A percentile compares a stretch with the other conserved stretches of the same genome.
Evolutionary conservation across 768 basidiomycete species (phyloP).

Genomic region (Cystofilobasidium ferigula): DNA sequence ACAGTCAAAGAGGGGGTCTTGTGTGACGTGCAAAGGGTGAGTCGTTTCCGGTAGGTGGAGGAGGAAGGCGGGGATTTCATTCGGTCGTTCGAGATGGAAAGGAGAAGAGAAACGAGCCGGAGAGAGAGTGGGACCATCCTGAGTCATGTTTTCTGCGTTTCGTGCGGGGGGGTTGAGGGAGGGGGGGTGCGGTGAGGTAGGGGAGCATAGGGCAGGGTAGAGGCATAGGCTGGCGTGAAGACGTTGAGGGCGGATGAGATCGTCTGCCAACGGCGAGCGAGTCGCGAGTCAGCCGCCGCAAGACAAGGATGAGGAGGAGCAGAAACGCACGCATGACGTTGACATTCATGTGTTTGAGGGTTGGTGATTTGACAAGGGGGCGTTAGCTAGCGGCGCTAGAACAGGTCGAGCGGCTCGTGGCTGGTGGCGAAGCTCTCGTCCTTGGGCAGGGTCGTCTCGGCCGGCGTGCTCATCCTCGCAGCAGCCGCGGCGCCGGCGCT

Average conservation of each 20-base stretch:
- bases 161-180: too few relatives aligned
- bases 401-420: slow-evolving; percentile 21
- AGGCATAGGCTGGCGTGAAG: neutral
- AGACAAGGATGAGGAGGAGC: neutral
- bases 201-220: too few relatives aligned
- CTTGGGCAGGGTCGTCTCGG: too few relatives aligned
- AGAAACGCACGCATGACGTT: neutral
- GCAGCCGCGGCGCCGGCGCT: neutral
- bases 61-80: too few relatives aligned
- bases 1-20: too few relatives aligned
- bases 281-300: neutral
- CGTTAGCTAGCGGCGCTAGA: neutral
- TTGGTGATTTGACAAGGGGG: neutral
- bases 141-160: too few relatives aligned
- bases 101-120: too few relatives aligned
- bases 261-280: neutral
- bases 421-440: slow-evolving; percentile 14
- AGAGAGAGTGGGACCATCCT: too few relatives aligned
- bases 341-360: neutral
- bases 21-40: too few relatives aligned
- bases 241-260: neutral
- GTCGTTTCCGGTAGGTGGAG: too few relatives aligned
- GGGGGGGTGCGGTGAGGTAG: neutral
- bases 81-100: too few relatives aligned
- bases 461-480: too few relatives aligned